These are phyloP conservation scores for Wickerhamiella cacticola DNA, from an alignment of 805 yeast genomes.

Conservation along the genomic window DNA sequence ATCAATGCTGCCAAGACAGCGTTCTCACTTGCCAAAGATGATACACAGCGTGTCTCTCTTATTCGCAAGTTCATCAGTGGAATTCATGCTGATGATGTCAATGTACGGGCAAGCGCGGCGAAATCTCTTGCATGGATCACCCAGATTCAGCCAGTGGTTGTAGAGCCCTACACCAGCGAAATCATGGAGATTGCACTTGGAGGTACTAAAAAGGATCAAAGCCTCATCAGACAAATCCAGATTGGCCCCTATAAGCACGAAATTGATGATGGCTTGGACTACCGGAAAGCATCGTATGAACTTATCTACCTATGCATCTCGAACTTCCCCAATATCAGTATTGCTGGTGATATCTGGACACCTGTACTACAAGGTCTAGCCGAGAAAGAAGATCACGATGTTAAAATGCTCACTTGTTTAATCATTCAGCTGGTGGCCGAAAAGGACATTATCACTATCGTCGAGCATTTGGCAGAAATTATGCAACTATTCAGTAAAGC, in stretches of 20 bases:
- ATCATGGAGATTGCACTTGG: background rate
- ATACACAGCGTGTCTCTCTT: background rate
- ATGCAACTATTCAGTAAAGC: constrained; percentile 34
- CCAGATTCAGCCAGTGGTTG: constrained; percentile 8
- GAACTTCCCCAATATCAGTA: constrained; percentile 22
- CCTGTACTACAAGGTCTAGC: constrained; percentile 41
- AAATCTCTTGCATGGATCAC: constrained; percentile 10
- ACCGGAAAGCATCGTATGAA: constrained; percentile 62
- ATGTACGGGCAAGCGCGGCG: background rate
- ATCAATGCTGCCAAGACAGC: constrained; percentile 8
- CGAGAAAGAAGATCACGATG: constrained; percentile 44
- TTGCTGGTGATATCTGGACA: constrained; percentile 29
- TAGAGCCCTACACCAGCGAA: background rate
- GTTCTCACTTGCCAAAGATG: background rate
- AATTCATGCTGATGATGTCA: background rate
- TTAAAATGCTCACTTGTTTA: constrained; percentile 43
- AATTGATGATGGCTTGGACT: constrained; percentile 64
- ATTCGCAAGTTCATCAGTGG: constrained; percentile 4
- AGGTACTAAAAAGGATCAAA: constrained; percentile 2
- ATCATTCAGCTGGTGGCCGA: constrained; percentile 33
- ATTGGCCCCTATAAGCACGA: constrained; percentile 84
- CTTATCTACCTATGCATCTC: constrained; percentile 43
- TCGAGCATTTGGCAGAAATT: constrained; percentile 15
- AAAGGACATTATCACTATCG: constrained; percentile 23
- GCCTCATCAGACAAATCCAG: constrained; percentile 32